A percentile compares a stretch with the other conserved stretches of the same genome.
phyloP scores from a whole-genome alignment of 179 eudicot genomes.

The Spinacia oleracea region DNA sequence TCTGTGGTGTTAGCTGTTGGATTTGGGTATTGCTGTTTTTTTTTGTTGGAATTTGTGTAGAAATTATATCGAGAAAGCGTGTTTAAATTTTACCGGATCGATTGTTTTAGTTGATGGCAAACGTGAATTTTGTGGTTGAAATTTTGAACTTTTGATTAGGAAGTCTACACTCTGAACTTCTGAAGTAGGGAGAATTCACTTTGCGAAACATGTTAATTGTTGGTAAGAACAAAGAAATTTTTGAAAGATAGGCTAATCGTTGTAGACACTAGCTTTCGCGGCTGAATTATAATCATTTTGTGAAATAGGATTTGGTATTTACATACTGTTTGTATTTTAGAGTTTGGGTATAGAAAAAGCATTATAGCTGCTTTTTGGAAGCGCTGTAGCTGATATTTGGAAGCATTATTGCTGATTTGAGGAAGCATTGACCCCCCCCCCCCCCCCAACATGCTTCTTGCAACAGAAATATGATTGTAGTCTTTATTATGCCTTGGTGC shows the following conservation, averaged over 20 bases:
- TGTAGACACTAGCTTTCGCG: neutral
- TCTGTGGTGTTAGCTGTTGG: conserved; percentile 22
- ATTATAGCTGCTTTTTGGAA: too few species aligned
- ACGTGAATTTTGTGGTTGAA: neutral
- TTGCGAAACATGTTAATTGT: neutral
- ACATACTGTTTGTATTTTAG: neutral
- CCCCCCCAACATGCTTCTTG: too few species aligned
- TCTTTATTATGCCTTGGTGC: neutral
- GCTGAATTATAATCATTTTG: neutral
- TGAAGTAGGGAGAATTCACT: conserved; percentile 10
- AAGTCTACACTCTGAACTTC: too few species aligned
- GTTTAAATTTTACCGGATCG: neutral
- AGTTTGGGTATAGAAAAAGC: neutral
- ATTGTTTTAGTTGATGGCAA: conserved; percentile 8
- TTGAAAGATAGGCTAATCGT: neutral
- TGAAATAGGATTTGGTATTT: neutral
- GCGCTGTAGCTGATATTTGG: too few species aligned
- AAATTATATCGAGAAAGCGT: neutral
- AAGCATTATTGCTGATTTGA: too few species aligned
- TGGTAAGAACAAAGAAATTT: neutral
- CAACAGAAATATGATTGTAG: neutral
- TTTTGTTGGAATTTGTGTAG: neutral
- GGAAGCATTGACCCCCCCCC: too few species aligned
- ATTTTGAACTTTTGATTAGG: neutral
- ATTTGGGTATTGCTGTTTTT: conserved; percentile 9